Evolutionary conservation across 495 filamentous ascomycete genomes (phyloP), one percentile per base, ranked within the genome.

Genomic region (Pyrenula massariospora): DNA sequence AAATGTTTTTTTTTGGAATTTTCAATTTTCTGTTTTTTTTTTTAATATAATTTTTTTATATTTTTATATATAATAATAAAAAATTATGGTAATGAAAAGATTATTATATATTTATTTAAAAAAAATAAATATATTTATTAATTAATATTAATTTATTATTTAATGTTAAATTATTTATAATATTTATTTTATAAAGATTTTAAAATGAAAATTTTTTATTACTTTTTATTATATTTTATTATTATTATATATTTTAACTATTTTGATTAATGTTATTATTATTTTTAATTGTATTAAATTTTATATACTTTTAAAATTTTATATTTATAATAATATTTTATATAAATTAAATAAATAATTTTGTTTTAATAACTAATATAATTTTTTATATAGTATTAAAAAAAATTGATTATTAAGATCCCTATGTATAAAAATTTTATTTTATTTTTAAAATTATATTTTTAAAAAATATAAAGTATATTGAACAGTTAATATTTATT

Each of bases 371-470:
- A 48, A 48, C 42, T 11, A 11, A 48, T 11, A 11, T 11, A 19
- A 48, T 48, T 48, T 19, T 48, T 48, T 48, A 48, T 48, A 11
- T 48, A 48, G 19, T 48, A 19, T 48, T 48, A 48, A 48, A 48
- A 48, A 19, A 48, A 48, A 48, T 19, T 19, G 11, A 48, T 11
- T 11, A 19, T 48, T 11, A 48, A 11, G 11, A 48, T 19, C 19
- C 11, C 11, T 19, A 11, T 48, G 11, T 11, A 11, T 54, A 58
- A 24, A 47, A 47, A n/a, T 47, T 36, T 58, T 15, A 12, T 1
- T 15, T 15, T 47, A 54, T 56, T n/a, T 48, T 54, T 21, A 20
- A 54, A 24, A 54, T 48, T 23, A 21, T 22, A 54, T 47, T 58
- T 54, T 15, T 22, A 21, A 50, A 51, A 15, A 23, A 57, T 11